Evolutionary conservation across 441 rosid genomes (phyloP), one percentile per base, ranked within the genome.

Genomic region (Corymbia calophylla): DNA sequence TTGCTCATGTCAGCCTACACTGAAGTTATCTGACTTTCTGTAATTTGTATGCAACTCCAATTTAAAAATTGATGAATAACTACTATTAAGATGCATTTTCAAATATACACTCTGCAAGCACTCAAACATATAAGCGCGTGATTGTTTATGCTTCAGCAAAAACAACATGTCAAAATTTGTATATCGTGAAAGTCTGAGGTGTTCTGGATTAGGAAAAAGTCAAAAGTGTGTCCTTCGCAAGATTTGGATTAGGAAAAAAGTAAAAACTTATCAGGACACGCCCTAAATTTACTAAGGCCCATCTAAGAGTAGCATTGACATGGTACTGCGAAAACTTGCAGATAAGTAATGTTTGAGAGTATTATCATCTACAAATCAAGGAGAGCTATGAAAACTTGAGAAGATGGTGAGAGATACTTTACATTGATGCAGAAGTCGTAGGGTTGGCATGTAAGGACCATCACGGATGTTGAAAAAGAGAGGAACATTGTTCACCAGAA

Each of bases 401-500:
- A 73, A 73, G 82, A 73, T 73, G 49, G 82, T 44, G 12, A 73
- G 82, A 73, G 86, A 91, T 32, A 89, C 53, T 87, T 94, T 93
- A 93, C 96, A 98, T 92, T 98, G 99, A 94, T 98, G 99, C 88
- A 98, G 99, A 87, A 96, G 97, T 13, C 99, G 92, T 64, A 98
- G 90, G 18, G 99, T 98, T 90, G 99, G 99, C 99, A 98, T 98
- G 93, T 98, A 97, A 87, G 99, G 99, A 87, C 99, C 99, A 49
- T 97, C 99, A 62, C 99, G 98, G 89, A 98, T 93, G 90, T 98
- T 97, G 95, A 98, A 98, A 93, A 98, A 98, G 89, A 98, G 91
- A 5, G 99, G 99, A 80, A 98, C 96, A 89, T 92, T 96, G 93
- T 97, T 97, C 93, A 97, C 98, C 93, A 96, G 89, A 86, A 98